Evolutionary conservation across 495 filamentous ascomycete species (phyloP).

Genomic region (Oidiodendron maius): DNA sequence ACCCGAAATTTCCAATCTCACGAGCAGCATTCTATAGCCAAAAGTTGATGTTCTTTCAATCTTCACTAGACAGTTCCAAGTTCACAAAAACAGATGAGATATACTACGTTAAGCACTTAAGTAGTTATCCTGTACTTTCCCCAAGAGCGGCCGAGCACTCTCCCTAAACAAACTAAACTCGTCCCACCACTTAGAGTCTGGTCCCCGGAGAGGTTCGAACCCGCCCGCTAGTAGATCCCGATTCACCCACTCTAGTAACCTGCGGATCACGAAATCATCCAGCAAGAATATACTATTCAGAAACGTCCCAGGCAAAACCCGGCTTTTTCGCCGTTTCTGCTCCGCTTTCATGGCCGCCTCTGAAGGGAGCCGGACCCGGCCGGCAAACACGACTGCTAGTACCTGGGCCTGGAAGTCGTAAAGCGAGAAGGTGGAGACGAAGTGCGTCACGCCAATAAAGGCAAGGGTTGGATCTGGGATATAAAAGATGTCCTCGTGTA

Average conservation of each 20-base stretch:
- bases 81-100: too few species aligned
- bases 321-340: too few species aligned
- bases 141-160: too few species aligned
- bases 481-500: constrained; percentile 50
- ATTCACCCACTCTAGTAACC: constrained; percentile 4
- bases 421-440: constrained; percentile 26
- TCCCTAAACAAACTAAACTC: too few species aligned
- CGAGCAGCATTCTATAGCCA: too few species aligned
- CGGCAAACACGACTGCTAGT: constrained; percentile 44
- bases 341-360: constrained; percentile 37
- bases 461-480: constrained; percentile 31
- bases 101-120: too few species aligned
- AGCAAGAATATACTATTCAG: constrained; percentile 6
- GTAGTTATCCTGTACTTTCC: too few species aligned
- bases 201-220: background rate
- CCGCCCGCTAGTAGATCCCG: background rate
- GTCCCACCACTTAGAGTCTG: constrained; percentile 1
- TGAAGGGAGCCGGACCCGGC: constrained; percentile 41
- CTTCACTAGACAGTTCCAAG: too few species aligned
- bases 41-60: too few species aligned
- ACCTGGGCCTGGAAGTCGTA: constrained; percentile 33
- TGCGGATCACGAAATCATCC: constrained; percentile 3
- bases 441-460: constrained; percentile 23
- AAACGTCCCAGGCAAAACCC: constrained; percentile 1
- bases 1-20: too few species aligned